Conservation (phyloP, 306 rosid species). For the Cucumis hystrix region DNA sequence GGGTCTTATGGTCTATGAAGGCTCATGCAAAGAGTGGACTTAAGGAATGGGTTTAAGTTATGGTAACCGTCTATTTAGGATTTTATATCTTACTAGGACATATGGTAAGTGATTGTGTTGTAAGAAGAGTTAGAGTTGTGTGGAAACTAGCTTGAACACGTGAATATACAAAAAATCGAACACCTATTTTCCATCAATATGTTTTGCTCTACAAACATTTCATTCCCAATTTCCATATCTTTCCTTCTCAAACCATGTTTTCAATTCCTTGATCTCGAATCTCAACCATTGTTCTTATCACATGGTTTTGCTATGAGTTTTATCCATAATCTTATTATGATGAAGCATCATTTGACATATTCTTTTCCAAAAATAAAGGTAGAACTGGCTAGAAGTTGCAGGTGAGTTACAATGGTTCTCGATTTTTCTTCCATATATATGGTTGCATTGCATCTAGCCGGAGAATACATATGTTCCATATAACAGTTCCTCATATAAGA, state of each 20-base stretch:
- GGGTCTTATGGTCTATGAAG: too few relatives aligned
- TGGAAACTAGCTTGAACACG: not conserved
- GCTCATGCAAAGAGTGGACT: too few relatives aligned
- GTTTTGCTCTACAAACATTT: not conserved
- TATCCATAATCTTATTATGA: not conserved
- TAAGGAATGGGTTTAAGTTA: not conserved
- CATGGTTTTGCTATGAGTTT: not conserved
- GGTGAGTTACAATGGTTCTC: not conserved
- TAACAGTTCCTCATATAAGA: not conserved
- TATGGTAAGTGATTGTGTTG: too few relatives aligned
- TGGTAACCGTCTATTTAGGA: not conserved
- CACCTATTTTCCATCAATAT: not conserved
- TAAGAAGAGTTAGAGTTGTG: not conserved
- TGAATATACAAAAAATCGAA: not conserved
- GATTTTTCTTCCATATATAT: not conserved
- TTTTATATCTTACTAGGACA: not conserved
- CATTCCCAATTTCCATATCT: not conserved
- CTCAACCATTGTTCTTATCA: not conserved
- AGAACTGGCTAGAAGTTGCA: not conserved
- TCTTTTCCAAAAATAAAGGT: not conserved
- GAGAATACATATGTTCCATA: not conserved
- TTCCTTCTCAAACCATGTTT: not conserved
- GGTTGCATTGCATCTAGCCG: not conserved
- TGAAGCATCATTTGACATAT: not conserved
- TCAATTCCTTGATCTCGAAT: not conserved